phyloP scores from a whole-genome alignment of 345 rosid genomes.

The Rhizophora apiculata region DNA sequence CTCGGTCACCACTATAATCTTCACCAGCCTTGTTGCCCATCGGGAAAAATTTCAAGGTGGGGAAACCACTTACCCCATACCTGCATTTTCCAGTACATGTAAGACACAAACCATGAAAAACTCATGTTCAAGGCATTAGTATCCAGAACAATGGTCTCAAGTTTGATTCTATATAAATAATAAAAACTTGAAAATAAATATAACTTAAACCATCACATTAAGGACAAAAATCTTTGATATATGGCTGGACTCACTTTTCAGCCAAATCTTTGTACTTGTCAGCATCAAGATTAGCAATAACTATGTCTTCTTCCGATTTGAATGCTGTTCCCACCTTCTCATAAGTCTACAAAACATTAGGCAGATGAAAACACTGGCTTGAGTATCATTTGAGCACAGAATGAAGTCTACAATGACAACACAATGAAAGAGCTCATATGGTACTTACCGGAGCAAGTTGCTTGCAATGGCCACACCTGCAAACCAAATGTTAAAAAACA shows the following conservation, averaged over 20 bases:
- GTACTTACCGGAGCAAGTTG: slow-evolving; percentile 85
- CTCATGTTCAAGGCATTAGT: no score
- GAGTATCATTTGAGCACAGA: background rate
- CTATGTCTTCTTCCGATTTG: slow-evolving; percentile 67
- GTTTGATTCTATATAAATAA: no score
- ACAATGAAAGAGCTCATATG: slow-evolving; percentile 2
- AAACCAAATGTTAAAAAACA: slow-evolving; percentile 10
- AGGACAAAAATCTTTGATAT: background rate
- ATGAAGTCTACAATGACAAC: background rate
- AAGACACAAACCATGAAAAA: no score
- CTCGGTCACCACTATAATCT: slow-evolving; percentile 88
- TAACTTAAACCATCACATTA: no score
- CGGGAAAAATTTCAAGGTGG: slow-evolving; percentile 89
- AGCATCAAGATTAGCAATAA: slow-evolving; percentile 89
- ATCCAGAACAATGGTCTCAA: no score
- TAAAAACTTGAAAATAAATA: no score
- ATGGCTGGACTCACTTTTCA: slow-evolving; percentile 60
- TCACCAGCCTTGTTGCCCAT: slow-evolving; percentile 89
- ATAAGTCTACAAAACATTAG: slow-evolving; percentile 45
- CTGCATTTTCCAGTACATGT: slow-evolving; percentile 28
- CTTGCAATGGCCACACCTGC: slow-evolving; percentile 99
- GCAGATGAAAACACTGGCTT: background rate
- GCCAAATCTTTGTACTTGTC: slow-evolving; percentile 73
- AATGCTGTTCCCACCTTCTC: slow-evolving; percentile 89
- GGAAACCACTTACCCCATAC: slow-evolving; percentile 87